Evolutionary conservation across 192 early-diverging fungal species (phyloP), one percentile per base, ranked within the genome.

Genomic region (Backusella morwellensis): DNA sequence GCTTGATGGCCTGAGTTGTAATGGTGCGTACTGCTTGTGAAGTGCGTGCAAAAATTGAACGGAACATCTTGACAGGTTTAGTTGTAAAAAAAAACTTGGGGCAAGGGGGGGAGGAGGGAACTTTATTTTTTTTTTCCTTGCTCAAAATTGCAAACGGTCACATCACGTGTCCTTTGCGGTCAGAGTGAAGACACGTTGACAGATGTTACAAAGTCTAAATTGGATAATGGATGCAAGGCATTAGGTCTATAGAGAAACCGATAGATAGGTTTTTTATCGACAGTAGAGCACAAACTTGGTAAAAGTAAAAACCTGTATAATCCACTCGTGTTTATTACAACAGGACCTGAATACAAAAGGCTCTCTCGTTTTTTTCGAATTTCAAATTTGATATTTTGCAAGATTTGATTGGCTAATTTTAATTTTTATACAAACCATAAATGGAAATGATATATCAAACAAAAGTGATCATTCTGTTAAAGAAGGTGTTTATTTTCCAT

Each of bases 1-100:
- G 66, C 21, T 68, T 29, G 34, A 86, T 68, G 36, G 63, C 66
- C n/a, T 76, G 68, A 6, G 75, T 69, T 47, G 75, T 23, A n/a
- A 76, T 52, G 6, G 75, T 32, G 34, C 75, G 66, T 26, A 76
- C 40, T 42, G 41, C 9, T 72, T 19, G 26, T 26, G 70, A 23
- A 4, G 70, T 19, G 5, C 40, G 23, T 50, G 70, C 23, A 72
- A 72, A 44, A 42, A 72, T 1, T 50, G 70, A 72, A 50, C 70
- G 40, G 40, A 72, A 44, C 70, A 72, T 72, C 1, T 63, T 63
- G 56, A 59, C 56, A 59, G 56, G 56, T 59, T 12, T 32, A 32
- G 32, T 14, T 11, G 11, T 14, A 59, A 59, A 26, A 59, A 21
- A 23, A 21, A 21, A 54, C n/a, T 54, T 54, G 50, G 54, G 50